These are phyloP conservation scores for Apophysomyces elegans DNA, from an alignment of 371 early-diverging fungal species.

Conservation along the genomic window DNA sequence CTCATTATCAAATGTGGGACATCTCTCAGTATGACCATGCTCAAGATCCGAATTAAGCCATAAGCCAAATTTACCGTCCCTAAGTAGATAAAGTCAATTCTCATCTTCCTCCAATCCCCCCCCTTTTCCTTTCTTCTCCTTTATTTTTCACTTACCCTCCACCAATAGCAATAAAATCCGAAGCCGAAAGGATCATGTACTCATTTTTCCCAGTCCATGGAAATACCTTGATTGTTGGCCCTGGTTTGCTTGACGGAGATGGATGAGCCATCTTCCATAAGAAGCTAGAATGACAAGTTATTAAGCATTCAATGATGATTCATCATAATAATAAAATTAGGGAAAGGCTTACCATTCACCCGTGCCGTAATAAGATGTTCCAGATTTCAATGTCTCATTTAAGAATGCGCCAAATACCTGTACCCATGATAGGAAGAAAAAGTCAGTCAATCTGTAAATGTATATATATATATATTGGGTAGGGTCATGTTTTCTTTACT, in stretches of 20 bases:
- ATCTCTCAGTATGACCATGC: constrained; percentile 78
- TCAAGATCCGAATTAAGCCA: constrained; percentile 91
- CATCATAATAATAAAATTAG: neutral
- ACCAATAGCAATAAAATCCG: constrained; percentile 87
- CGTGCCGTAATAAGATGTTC: constrained; percentile 85
- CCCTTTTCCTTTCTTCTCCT: neutral
- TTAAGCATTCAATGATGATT: neutral
- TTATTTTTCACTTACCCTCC: constrained; percentile 69
- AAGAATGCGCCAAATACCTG: constrained; percentile 92
- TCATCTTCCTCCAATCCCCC: neutral
- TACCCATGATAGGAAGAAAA: neutral
- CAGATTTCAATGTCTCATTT: constrained; percentile 72
- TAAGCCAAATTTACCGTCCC: constrained; percentile 87
- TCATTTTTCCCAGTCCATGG: constrained; percentile 89
- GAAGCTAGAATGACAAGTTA: constrained; percentile 26
- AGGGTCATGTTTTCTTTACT: constrained; percentile 11
- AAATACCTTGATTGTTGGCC: constrained; percentile 59
- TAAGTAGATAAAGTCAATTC: constrained; percentile 22
- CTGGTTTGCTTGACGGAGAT: constrained; percentile 6
- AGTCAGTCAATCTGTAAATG: neutral
- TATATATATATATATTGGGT: too few relatives aligned
- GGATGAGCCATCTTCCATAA: constrained; percentile 35
- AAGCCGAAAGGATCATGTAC: constrained; percentile 84
- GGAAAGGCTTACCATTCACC: constrained; percentile 76
- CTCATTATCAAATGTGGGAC: constrained; percentile 91